Percentiles rank a stretch among this genome's conserved stretches.
These are phyloP conservation scores for Flaveria trinervia DNA, from an alignment of 129 eudicot genomes.

Conservation along the genomic window DNA sequence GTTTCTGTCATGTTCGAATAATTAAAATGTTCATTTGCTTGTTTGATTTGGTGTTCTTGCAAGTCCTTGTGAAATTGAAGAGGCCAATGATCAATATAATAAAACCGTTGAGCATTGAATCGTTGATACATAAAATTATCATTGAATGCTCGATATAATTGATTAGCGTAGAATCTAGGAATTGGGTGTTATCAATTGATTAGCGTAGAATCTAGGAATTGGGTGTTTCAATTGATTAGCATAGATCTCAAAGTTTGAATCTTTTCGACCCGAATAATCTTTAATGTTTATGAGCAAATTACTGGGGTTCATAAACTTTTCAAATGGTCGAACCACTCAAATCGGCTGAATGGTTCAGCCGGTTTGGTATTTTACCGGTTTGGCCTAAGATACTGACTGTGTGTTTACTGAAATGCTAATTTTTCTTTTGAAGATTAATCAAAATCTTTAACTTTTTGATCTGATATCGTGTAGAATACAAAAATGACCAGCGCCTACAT, in stretches of 20 bases:
- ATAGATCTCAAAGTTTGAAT: not conserved
- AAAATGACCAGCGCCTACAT: slow-evolving; percentile 56
- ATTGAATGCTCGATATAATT: not conserved
- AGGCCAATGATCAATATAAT: too few relatives aligned
- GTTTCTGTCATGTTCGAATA: not conserved
- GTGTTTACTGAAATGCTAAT: not conserved
- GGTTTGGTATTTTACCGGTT: not conserved
- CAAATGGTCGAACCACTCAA: too few relatives aligned
- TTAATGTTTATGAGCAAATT: slow-evolving; percentile 1
- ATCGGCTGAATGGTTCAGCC: not conserved
- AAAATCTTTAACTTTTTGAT: not conserved
- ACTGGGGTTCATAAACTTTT: not conserved
- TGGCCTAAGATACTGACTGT: too few relatives aligned
- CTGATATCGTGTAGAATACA: not conserved
- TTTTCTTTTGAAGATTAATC: not conserved
- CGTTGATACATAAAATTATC: too few relatives aligned
- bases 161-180: not conserved
- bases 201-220: not conserved
- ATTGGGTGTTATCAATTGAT: not conserved
- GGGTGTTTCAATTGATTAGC: not conserved
- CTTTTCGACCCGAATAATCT: not conserved
- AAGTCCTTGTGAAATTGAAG: too few relatives aligned
- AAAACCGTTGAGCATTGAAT: too few relatives aligned
- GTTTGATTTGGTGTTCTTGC: too few relatives aligned
- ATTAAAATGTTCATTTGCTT: too few relatives aligned